phyloP scores from a whole-genome alignment of 2,329 filamentous ascomycete species.

The Talaromyces sp. region DNA sequence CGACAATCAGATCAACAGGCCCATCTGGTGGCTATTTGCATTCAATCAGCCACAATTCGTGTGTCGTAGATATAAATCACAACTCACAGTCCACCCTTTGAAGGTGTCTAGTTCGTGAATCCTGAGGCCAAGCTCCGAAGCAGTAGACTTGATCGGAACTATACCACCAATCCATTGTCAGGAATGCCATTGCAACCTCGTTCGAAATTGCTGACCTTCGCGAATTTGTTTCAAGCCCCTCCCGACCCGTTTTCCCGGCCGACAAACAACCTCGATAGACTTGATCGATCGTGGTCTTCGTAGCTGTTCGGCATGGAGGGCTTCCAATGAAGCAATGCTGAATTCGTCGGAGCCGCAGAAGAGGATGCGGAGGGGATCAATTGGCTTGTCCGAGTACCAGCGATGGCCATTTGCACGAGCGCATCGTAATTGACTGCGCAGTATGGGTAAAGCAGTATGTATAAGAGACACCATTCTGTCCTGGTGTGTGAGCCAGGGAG shows the following conservation, averaged over 20 bases:
- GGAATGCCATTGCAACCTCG: not conserved
- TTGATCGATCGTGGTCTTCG: slow-evolving; percentile 56
- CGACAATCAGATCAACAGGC: slow-evolving; percentile 73
- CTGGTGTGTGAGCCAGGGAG: not conserved
- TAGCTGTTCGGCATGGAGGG: slow-evolving; percentile 61
- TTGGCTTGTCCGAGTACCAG: slow-evolving; percentile 31
- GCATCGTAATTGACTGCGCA: slow-evolving; percentile 22
- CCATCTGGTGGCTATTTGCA: slow-evolving; percentile 52
- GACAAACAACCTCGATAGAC: slow-evolving; percentile 81
- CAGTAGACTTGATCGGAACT: slow-evolving; percentile 72
- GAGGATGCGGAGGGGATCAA: slow-evolving; percentile 70
- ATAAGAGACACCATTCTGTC: slow-evolving; percentile 6
- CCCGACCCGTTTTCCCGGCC: slow-evolving; percentile 74
- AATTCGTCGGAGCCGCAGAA: slow-evolving; percentile 95
- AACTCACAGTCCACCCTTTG: slow-evolving; percentile 69
- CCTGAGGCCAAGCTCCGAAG: slow-evolving; percentile 60
- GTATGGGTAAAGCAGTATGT: slow-evolving; percentile 22
- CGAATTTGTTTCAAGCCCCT: slow-evolving; percentile 67
- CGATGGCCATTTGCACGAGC: slow-evolving; percentile 10
- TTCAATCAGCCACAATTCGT: not conserved
- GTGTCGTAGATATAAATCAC: not conserved
- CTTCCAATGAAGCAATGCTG: slow-evolving; percentile 72
- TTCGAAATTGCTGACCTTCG: slow-evolving; percentile 53
- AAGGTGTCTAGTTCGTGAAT: slow-evolving; percentile 80
- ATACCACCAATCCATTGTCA: slow-evolving; percentile 11